Conservation (phyloP, 1,284 basidiomycete species). For the Ganoderma meredithae region DNA sequence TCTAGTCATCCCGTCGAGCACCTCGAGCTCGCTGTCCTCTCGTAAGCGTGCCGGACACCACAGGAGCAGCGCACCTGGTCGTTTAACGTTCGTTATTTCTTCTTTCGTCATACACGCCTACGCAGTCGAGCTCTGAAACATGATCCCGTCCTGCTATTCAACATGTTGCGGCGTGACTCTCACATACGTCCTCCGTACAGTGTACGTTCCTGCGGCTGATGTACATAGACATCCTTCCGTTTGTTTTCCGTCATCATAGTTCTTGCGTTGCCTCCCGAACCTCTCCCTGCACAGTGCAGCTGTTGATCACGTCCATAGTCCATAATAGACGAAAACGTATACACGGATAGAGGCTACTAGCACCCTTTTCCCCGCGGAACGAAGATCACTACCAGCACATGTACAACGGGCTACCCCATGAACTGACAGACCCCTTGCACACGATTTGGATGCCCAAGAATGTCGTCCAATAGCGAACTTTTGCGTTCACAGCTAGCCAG, state of each 20-base stretch:
- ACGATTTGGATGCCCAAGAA: background rate
- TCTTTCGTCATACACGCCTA: background rate
- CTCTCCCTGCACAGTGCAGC: background rate
- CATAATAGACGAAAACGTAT: background rate
- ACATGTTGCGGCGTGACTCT: background rate
- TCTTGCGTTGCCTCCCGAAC: conserved; percentile 8
- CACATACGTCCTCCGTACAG: background rate
- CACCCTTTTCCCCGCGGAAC: background rate
- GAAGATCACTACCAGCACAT: background rate
- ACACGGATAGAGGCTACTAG: background rate
- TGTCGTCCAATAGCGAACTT: background rate
- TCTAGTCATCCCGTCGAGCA: background rate
- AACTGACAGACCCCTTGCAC: background rate
- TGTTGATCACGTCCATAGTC: background rate
- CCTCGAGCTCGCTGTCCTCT: background rate
- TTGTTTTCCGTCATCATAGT: conserved; percentile 1
- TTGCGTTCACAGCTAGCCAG: background rate
- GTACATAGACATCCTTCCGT: background rate
- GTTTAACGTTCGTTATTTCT: background rate
- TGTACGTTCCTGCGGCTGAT: background rate
- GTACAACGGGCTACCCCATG: background rate
- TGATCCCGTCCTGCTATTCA: background rate
- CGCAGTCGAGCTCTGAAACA: background rate
- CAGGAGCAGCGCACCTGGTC: background rate
- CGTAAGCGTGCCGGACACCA: too few species aligned